These are phyloP conservation scores for Emergomyces pasteurianus DNA, from an alignment of 2,329 filamentous ascomycete species.

Conservation along the genomic window DNA sequence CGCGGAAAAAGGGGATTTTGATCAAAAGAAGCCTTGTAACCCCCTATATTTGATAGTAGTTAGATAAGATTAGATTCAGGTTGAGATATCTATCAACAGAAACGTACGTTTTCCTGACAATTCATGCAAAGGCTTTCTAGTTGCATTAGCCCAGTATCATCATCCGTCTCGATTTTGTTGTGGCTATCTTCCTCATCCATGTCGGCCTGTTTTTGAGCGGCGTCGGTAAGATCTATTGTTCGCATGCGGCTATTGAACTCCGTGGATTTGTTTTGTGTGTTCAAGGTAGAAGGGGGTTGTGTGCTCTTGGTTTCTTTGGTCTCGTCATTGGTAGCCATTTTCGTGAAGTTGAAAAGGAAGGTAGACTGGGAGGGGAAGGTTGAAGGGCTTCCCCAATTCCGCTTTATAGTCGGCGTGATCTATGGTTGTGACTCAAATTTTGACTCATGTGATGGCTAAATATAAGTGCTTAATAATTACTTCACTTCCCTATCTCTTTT, in stretches of 20 bases:
- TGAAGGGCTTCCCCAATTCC: neutral
- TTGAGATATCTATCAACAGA: neutral
- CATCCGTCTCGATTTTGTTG: constrained; percentile 22
- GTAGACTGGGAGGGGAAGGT: neutral
- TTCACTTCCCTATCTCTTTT: neutral
- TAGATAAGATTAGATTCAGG: neutral
- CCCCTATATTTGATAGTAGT: constrained; percentile 44
- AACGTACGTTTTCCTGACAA: constrained; percentile 59
- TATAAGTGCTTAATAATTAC: neutral
- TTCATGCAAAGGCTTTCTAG: constrained; percentile 75
- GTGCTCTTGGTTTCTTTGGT: neutral
- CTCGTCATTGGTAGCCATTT: neutral
- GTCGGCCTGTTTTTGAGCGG: neutral
- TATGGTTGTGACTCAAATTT: neutral
- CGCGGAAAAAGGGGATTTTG: constrained; percentile 90
- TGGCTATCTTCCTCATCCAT: neutral
- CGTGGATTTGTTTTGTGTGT: neutral
- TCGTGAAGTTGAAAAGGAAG: neutral
- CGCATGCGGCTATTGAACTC: neutral
- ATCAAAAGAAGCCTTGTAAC: constrained; percentile 78
- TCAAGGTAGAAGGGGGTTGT: neutral
- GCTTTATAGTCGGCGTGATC: neutral
- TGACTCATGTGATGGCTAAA: neutral
- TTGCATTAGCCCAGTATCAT: constrained; percentile 33
- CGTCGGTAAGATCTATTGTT: neutral